Percentiles rank a stretch among this genome's conserved stretches.
phyloP scores from a whole-genome alignment of 2,329 filamentous ascomycete species.

The Aureobasidium mangrovei region DNA sequence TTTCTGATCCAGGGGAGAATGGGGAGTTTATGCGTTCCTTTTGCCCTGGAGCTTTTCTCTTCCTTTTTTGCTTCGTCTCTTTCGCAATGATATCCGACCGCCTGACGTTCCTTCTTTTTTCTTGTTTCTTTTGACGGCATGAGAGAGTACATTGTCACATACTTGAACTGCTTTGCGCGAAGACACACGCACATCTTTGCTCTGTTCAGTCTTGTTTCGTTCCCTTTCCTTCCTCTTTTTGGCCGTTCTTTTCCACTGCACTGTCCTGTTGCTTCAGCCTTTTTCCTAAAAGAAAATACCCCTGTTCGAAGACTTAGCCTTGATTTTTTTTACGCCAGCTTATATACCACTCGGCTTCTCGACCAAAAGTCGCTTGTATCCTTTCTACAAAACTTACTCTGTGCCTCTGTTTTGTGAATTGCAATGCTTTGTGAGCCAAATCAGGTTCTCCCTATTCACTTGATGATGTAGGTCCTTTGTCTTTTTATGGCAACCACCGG shows the following conservation, averaged over 20 bases:
- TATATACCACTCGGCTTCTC: constrained; percentile 10
- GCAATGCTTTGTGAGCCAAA: too few species aligned
- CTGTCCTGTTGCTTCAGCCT: constrained; percentile 8
- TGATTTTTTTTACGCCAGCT: constrained; percentile 10
- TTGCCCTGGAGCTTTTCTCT: not conserved
- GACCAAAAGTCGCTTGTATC: constrained; percentile 8
- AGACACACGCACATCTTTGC: not conserved
- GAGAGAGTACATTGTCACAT: constrained; percentile 12
- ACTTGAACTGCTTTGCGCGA: too few species aligned
- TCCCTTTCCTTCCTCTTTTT: not conserved
- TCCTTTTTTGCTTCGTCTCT: constrained; percentile 4
- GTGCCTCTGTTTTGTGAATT: too few species aligned
- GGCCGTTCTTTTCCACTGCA: constrained; percentile 14
- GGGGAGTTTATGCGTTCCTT: not conserved
- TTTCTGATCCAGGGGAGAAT: not conserved
- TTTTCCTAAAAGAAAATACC: constrained; percentile 8
- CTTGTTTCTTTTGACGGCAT: not conserved
- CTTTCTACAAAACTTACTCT: not conserved
- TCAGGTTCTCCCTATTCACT: too few species aligned
- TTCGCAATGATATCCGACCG: constrained; percentile 12
- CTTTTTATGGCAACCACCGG: too few species aligned
- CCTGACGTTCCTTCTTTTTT: constrained; percentile 12
- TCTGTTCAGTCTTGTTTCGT: not conserved
- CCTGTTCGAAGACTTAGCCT: constrained; percentile 9
- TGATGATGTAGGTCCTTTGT: too few species aligned